Evolutionary conservation across 768 basidiomycete species (phyloP), one percentile per base, ranked within the genome.

Genomic region (Calocybe gangraenosa): DNA sequence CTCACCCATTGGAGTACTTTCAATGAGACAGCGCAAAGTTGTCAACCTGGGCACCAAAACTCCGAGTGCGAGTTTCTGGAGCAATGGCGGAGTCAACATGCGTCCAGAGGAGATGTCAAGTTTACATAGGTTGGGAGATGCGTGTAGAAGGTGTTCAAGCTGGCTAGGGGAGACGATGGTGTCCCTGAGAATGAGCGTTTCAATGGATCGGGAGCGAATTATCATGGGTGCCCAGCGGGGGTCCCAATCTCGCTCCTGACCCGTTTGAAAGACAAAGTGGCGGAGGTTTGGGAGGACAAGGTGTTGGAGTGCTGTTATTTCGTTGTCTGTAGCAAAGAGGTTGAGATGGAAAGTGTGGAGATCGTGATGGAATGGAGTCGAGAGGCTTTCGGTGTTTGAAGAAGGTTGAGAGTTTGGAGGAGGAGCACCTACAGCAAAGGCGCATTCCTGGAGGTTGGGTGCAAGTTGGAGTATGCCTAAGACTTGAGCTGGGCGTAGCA

Each of bases 201-300:
- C 47, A 2, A 48, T 11, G 14, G 38, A 22, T 1, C 37, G 28
- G 11, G 47, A 48, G n/a, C 37, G 36, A 14, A 40, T 5, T 19
- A 43, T 43, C 19, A 17, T 33, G 3, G 47, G 42, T n/a, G 21
- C 19, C 47, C 47, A 48, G 2, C 33, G 2, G 10, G 18, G 6
- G 18, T 49, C 43, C 48, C 48, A 44, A 1, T n/a, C 8, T 14
- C n/a, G 23, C 19, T 21, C 5, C 14, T 2, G 23, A 18, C 18
- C 42, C 14, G 38, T 14, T 4, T 38, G 18, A n/a, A 49, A n/a
- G 7, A 18, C 21, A 22, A 40, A 44, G 33, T 40, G 23, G 2
- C 39, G 35, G 9, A 49, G 42, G 3, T 45, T 33, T 5, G 48
- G 48, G 15, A 49, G 35, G 20, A 28, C 20, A n/a, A 49, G 19